A percentile compares a stretch with the other conserved stretches of the same genome.
Conservation (phyloP, 495 filamentous ascomycete genomes). For the Cercophora samala region DNA sequence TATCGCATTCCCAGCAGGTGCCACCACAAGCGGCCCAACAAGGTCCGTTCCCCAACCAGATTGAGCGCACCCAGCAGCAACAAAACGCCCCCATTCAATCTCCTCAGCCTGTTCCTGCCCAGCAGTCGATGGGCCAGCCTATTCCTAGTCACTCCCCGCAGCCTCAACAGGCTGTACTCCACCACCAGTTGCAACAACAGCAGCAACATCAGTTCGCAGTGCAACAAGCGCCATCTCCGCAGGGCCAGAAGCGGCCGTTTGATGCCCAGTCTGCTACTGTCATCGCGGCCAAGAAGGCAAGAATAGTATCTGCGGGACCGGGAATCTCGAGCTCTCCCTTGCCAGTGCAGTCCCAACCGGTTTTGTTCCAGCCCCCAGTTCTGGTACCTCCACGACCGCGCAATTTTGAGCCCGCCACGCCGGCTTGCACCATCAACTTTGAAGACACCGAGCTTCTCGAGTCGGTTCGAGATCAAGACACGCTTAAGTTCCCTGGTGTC, state of each 20-base stretch:
- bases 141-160: conserved; percentile 3
- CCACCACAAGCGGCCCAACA: conserved; percentile 9
- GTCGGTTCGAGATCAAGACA: conserved; percentile 6
- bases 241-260: conserved; percentile 22
- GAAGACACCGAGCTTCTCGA: conserved; percentile 22
- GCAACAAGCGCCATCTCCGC: conserved; percentile 13
- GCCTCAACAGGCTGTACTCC: conserved; percentile 5
- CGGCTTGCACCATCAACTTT: conserved; percentile 17
- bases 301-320: conserved; percentile 11
- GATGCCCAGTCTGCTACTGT: conserved; percentile 16
- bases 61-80: conserved; percentile 7
- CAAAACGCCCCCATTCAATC: not conserved
- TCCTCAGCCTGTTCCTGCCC: conserved; percentile 5
- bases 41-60: not conserved
- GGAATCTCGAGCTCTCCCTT: not conserved
- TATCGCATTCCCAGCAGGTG: conserved; percentile 6
- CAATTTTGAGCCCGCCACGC: not conserved
- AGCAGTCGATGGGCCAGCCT: conserved; percentile 2
- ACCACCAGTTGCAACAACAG: conserved; percentile 14
- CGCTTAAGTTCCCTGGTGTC: conserved; percentile 21
- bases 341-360: not conserved
- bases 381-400: not conserved
- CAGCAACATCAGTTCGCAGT: not conserved
- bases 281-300: conserved; percentile 27
- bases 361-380: not conserved